A percentile compares a stretch with the other conserved stretches of the same genome.
Conservation (phyloP, 2,329 filamentous ascomycete genomes). For the Cladosporium velox region DNA sequence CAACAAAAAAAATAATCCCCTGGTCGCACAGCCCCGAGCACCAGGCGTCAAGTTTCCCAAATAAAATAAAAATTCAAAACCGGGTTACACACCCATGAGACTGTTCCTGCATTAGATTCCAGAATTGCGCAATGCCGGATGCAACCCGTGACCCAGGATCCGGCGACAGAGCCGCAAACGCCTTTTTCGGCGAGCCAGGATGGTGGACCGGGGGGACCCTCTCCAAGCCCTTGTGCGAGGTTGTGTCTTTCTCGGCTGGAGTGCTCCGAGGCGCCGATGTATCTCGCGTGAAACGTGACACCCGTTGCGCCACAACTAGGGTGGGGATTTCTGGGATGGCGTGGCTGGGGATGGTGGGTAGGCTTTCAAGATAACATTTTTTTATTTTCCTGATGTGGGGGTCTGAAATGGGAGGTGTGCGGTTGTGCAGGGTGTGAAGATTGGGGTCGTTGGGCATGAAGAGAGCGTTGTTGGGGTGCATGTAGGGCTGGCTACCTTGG, state of each 20-base stretch:
- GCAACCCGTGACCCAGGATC: constrained; percentile 6
- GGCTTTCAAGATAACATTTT: neutral
- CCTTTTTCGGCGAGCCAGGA: constrained; percentile 11
- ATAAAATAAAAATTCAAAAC: neutral
- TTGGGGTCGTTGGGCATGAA: neutral
- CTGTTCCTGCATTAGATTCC: constrained; percentile 20
- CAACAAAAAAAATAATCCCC: neutral
- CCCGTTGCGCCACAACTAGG: constrained; percentile 6
- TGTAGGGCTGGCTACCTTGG: neutral
- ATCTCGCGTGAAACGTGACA: constrained; percentile 13
- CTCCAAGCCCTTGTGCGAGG: constrained; percentile 9
- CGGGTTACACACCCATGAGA: constrained; percentile 1
- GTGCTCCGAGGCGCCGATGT: constrained; percentile 12
- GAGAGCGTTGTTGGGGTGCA: neutral
- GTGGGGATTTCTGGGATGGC: neutral
- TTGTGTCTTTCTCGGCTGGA: constrained; percentile 6
- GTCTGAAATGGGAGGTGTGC: neutral
- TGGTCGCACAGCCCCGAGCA: neutral
- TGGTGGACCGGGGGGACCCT: neutral
- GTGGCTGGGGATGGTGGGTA: constrained; percentile 2
- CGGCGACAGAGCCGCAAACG: constrained; percentile 10
- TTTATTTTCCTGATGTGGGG: neutral
- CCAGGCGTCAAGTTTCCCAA: neutral
- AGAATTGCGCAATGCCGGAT: constrained; percentile 18
- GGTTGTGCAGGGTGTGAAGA: neutral